Percentiles rank a stretch among this genome's conserved stretches.
These are phyloP conservation scores for Ganoderma boninense DNA, from an alignment of 1,284 basidiomycete species.

Conservation along the genomic window DNA sequence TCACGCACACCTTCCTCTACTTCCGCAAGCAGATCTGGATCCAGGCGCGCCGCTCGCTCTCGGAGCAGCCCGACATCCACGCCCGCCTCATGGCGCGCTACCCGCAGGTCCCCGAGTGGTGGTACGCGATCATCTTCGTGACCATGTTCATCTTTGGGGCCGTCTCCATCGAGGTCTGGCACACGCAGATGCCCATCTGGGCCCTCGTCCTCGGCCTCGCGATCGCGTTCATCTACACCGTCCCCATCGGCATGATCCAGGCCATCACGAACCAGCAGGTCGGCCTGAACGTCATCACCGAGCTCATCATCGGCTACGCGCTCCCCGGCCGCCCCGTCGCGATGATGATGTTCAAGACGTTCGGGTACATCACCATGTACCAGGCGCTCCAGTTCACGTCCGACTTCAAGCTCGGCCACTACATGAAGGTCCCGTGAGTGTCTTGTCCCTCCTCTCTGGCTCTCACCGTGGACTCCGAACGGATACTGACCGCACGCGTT, in stretches of 20 bases:
- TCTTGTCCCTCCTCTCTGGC: too few species aligned
- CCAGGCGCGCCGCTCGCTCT: constrained; percentile 51
- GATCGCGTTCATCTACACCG: constrained; percentile 52
- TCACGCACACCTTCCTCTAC: constrained; percentile 67
- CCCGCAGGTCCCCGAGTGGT: constrained; percentile 69
- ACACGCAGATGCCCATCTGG: constrained; percentile 74
- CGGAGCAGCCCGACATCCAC: constrained; percentile 73
- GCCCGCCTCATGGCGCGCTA: constrained; percentile 66
- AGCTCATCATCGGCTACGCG: constrained; percentile 59
- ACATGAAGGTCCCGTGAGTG: constrained; percentile 69
- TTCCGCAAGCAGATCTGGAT: constrained; percentile 65
- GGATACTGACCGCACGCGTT: background rate
- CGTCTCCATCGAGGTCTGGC: constrained; percentile 73
- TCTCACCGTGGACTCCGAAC: too few species aligned
- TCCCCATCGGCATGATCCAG: constrained; percentile 63
- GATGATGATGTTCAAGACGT: constrained; percentile 68
- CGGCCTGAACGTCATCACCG: constrained; percentile 58
- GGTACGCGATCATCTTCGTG: constrained; percentile 59
- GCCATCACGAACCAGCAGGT: constrained; percentile 64
- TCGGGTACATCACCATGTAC: constrained; percentile 52
- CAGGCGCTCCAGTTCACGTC: constrained; percentile 60
- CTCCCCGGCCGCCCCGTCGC: constrained; percentile 57
- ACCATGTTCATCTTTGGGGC: constrained; percentile 69
- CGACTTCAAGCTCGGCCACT: constrained; percentile 79
- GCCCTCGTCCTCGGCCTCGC: constrained; percentile 53